A percentile compares a stretch with the other conserved stretches of the same genome.
These are phyloP conservation scores for Scortechinia acanthostroma DNA, from an alignment of 2,329 filamentous ascomycete species.

Conservation along the genomic window DNA sequence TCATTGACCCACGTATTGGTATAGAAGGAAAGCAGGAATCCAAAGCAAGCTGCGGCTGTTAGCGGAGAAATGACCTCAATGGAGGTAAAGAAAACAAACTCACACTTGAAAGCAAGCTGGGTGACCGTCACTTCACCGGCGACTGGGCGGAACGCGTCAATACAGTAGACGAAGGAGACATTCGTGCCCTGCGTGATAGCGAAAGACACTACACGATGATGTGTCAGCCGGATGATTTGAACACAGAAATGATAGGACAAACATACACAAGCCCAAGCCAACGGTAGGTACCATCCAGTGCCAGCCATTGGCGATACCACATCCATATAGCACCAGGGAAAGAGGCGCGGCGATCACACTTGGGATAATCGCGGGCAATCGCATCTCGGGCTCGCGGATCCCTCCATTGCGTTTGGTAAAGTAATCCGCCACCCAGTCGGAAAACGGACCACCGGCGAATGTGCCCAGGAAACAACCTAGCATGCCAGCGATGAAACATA, in stretches of 20 bases:
- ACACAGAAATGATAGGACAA: constrained; percentile 30
- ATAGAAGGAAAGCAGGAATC: constrained; percentile 51
- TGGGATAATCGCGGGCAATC: constrained; percentile 41
- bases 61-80: constrained; percentile 2
- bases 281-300: constrained; percentile 50
- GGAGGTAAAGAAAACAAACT: constrained; percentile 10
- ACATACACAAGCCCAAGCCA: too few relatives aligned
- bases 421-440: constrained; percentile 36
- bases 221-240: not conserved
- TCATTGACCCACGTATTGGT: constrained; percentile 47
- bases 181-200: constrained; percentile 5
- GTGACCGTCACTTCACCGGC: not conserved
- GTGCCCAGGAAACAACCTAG: constrained; percentile 38
- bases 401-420: constrained; percentile 43
- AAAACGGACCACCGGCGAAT: constrained; percentile 37
- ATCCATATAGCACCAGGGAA: constrained; percentile 33
- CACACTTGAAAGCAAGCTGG: constrained; percentile 37
- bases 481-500: constrained; percentile 39
- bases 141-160: not conserved
- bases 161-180: constrained; percentile 28
- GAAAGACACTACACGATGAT: constrained; percentile 2
- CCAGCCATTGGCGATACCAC: constrained; percentile 32
- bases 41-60: constrained; percentile 33
- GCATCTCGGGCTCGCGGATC: constrained; percentile 51
- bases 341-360: constrained; percentile 41